Conservation (phyloP, 2,329 filamentous ascomycete genomes). For the Colletotrichum eremochloae region DNA sequence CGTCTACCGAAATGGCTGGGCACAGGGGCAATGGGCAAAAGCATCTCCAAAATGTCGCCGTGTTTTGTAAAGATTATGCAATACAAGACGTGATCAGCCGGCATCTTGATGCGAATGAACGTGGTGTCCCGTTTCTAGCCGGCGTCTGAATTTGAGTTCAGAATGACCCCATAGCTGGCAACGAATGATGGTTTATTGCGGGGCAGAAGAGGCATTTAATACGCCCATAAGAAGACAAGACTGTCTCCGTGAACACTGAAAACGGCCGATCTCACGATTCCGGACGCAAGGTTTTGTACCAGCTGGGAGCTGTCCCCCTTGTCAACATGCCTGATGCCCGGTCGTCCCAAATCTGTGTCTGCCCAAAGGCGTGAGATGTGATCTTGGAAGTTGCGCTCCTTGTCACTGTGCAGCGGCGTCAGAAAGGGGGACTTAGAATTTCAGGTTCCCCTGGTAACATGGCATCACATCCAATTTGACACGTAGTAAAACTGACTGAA, state of each 20-base stretch:
- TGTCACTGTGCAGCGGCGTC: not conserved
- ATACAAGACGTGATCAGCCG: not conserved
- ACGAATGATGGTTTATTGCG: conserved; percentile 1
- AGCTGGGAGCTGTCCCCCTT: not conserved
- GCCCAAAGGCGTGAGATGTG: not conserved
- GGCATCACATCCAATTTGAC: not conserved
- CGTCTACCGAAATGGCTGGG: too few species aligned
- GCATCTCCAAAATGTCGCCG: too few species aligned
- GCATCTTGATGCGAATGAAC: not conserved
- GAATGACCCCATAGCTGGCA: not conserved
- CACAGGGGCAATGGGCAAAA: too few species aligned
- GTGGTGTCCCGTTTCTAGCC: not conserved
- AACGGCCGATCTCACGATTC: not conserved
- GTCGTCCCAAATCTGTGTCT: not conserved
- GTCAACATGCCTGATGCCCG: not conserved
- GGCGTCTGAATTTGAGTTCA: not conserved
- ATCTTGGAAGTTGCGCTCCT: not conserved
- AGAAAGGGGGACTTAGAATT: not conserved
- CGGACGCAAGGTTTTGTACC: not conserved
- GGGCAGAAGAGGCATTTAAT: conserved; percentile 6
- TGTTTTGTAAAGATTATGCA: conserved; percentile 8
- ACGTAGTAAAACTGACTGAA: not conserved
- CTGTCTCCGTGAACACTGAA: conserved; percentile 16
- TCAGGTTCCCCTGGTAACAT: not conserved
- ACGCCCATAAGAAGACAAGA: not conserved